Evolutionary conservation across 768 basidiomycete species (phyloP), one percentile per base, ranked within the genome.

Genomic region (Hericium rajendrae): DNA sequence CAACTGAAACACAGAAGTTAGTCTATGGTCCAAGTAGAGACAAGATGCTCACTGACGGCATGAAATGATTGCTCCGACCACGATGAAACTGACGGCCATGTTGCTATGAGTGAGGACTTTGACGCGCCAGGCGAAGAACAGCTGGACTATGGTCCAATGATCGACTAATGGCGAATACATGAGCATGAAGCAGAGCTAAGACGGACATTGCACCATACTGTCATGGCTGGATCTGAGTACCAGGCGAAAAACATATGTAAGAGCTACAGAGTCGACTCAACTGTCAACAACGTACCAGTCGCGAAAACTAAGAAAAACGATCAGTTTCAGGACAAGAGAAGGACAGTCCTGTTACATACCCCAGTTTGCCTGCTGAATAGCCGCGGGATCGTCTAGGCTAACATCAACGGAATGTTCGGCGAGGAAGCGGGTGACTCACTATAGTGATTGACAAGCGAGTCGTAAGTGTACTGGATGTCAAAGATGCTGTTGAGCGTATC

Each of bases 121-220:
- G 22, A 61, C 53, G 12, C 58, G 56, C 59, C 59, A 60, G 2
- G 56, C 51, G 26, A 60, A 60, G 38, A 60, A 60, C 10, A 54
- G 15, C 53, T 60, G 59, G 32, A 58, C 59, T 18, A 56, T 49
- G 4, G 53, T 48, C 11, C 53, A 10, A 56, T 59, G 40, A 59
- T 53, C 2, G 53, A 26, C 56, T 60, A 24, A 16, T 28, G 48
- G 26, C 5, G 13, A 32, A 32, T 32, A 8, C 32, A 4, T 15
- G 18, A 51, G 37, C 12, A 37, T 38, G 39, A 16, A 26, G 49
- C 38, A 48, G 32, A 28, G 20, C 12, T 26, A 53, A 16, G 12
- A 24, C 5, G 40, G 15, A 13, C 15, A 6, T 8, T 38, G 18
- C 20, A 13, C 16, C 38, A 15, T 55, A 59, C 59, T 20, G 59